Evolutionary conservation across 108 stramenopile genomes (phyloP).

Genomic region (Skeletonema menzelii): DNA sequence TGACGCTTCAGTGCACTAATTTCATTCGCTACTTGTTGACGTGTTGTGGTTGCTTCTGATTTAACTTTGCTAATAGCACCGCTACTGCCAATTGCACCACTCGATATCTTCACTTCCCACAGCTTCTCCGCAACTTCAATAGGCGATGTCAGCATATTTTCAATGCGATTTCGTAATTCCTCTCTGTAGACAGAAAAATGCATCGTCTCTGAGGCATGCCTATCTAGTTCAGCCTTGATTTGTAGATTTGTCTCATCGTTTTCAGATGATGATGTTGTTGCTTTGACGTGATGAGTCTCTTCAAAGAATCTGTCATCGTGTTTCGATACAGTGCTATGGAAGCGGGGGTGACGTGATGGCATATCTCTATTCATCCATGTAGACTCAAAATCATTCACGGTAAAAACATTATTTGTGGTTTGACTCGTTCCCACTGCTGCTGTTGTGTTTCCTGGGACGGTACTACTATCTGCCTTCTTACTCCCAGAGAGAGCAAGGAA

Average conservation of each 20-base stretch:
- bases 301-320: slow-evolving; percentile 48
- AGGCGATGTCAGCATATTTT: slow-evolving; percentile 56
- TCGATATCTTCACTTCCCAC: slow-evolving; percentile 55
- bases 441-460: background rate
- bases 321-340: slow-evolving; percentile 43
- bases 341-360: slow-evolving; percentile 63
- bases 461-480: background rate
- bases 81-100: slow-evolving; percentile 59
- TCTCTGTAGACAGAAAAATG: slow-evolving; percentile 59
- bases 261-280: background rate
- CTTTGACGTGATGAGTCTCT: slow-evolving; percentile 34
- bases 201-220: slow-evolving; percentile 56
- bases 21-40: slow-evolving; percentile 1
- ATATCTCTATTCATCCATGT: slow-evolving; percentile 58
- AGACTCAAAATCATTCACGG: slow-evolving; percentile 55
- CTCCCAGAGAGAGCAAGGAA: slow-evolving; percentile 69
- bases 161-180: slow-evolving; percentile 65
- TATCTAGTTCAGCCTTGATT: slow-evolving; percentile 47
- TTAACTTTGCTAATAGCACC: slow-evolving; percentile 54
- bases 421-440: background rate
- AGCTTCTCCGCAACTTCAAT: slow-evolving; percentile 57
- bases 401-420: slow-evolving; percentile 24
- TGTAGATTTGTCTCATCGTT: slow-evolving; percentile 1
- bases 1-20: background rate
- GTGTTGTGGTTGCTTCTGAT: slow-evolving; percentile 13